These are phyloP conservation scores for Furcasterigmium furcatum DNA, from an alignment of 2,329 filamentous ascomycete species.

Conservation along the genomic window DNA sequence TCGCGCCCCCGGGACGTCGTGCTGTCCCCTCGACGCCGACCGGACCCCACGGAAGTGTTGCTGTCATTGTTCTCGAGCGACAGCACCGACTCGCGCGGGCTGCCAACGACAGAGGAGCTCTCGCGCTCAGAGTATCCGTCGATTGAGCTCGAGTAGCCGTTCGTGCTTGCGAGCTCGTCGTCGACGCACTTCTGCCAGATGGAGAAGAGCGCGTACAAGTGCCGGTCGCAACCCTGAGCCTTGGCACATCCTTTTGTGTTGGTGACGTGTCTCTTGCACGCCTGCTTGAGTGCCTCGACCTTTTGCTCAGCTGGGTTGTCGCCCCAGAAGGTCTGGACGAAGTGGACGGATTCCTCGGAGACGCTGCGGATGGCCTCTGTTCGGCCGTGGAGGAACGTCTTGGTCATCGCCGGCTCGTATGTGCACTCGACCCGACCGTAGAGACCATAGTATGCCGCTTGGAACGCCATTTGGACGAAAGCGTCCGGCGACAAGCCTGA, in stretches of 20 bases:
- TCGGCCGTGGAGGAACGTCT: slow-evolving; percentile 85
- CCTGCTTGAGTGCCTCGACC: slow-evolving; percentile 78
- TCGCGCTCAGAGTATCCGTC: slow-evolving; percentile 45
- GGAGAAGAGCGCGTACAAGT: slow-evolving; percentile 90
- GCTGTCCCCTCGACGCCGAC: slow-evolving; percentile 46
- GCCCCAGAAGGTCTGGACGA: slow-evolving; percentile 92
- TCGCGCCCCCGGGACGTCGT: slow-evolving; percentile 39
- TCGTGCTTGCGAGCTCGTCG: slow-evolving; percentile 59
- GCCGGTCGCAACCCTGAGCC: slow-evolving; percentile 86
- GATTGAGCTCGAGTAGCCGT: slow-evolving; percentile 61
- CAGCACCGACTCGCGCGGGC: slow-evolving; percentile 49
- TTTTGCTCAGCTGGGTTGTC: slow-evolving; percentile 82
- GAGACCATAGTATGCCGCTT: slow-evolving; percentile 94
- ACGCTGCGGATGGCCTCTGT: slow-evolving; percentile 92
- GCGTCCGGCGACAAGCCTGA: slow-evolving; percentile 97
- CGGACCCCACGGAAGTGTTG: slow-evolving; percentile 10
- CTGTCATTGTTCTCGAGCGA: slow-evolving; percentile 31
- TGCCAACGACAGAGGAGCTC: slow-evolving; percentile 42
- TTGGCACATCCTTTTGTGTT: slow-evolving; percentile 84
- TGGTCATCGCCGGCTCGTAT: slow-evolving; percentile 98
- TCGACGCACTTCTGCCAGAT: slow-evolving; percentile 91
- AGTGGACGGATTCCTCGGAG: slow-evolving; percentile 78
- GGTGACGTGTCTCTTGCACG: slow-evolving; percentile 77
- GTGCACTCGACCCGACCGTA: slow-evolving; percentile 93
- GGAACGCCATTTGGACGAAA: slow-evolving; percentile 98